These are phyloP conservation scores for Alternaria sp. DNA, from an alignment of 2,329 filamentous ascomycete species.

Conservation along the genomic window DNA sequence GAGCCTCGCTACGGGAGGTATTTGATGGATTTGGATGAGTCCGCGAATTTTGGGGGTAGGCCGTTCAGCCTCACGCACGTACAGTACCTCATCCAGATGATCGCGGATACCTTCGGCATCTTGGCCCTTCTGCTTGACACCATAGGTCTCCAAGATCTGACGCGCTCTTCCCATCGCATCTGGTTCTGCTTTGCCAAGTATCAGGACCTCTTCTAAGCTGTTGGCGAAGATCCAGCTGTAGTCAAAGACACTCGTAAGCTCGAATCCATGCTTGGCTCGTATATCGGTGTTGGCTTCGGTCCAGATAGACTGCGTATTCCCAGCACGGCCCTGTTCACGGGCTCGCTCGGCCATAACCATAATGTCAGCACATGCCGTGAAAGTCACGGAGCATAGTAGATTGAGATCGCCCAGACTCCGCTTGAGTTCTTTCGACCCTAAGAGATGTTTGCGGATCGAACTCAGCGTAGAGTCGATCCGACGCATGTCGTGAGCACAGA, in stretches of 20 bases:
- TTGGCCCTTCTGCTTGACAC: conserved; percentile 22
- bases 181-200: conserved; percentile 12
- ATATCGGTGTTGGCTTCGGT: conserved; percentile 32
- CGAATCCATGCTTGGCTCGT: conserved; percentile 18
- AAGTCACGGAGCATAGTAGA: conserved; percentile 33
- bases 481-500: conserved; percentile 5
- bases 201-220: conserved; percentile 25
- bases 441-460: conserved; percentile 21
- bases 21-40: conserved; percentile 29
- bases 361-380: conserved; percentile 28
- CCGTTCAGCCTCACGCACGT: conserved; percentile 30
- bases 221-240: conserved; percentile 33
- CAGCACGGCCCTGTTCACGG: conserved; percentile 15
- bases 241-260: conserved; percentile 24
- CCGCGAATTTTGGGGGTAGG: conserved; percentile 12
- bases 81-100: conserved; percentile 34
- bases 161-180: conserved; percentile 27
- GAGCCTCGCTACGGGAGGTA: conserved; percentile 34
- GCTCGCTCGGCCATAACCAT: conserved; percentile 29
- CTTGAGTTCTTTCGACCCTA: conserved; percentile 11
- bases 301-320: conserved; percentile 25
- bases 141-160: conserved; percentile 25
- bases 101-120: conserved; percentile 19
- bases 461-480: conserved; percentile 20
- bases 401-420: conserved; percentile 22